phyloP scores from a whole-genome alignment of 2,329 filamentous ascomycete species.

The Colletotrichum sp. region DNA sequence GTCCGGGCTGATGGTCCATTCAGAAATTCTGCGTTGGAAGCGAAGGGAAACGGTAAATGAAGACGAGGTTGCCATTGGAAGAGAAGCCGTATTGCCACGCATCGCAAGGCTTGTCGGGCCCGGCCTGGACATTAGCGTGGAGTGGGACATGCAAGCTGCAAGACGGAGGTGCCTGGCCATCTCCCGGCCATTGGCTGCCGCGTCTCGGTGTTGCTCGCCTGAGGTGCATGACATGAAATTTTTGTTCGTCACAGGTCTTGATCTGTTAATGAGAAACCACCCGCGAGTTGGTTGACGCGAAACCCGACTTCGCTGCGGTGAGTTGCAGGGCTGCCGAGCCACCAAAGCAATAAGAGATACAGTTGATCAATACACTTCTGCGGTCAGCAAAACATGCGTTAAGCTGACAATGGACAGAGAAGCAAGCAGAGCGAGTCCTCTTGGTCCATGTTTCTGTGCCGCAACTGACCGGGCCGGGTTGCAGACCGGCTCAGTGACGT shows the following conservation, averaged over 20 bases:
- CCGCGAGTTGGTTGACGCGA: background rate
- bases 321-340: background rate
- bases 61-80: background rate
- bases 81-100: background rate
- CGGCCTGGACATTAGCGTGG: slow-evolving; percentile 3
- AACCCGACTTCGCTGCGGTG: background rate
- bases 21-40: background rate
- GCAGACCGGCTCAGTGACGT: background rate
- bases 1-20: background rate
- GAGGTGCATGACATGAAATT: slow-evolving; percentile 3
- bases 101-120: slow-evolving; percentile 10
- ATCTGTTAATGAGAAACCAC: background rate
- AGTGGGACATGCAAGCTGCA: slow-evolving; percentile 15
- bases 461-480: background rate
- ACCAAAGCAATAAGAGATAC: background rate
- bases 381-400: background rate
- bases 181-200: slow-evolving; percentile 3
- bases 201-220: slow-evolving; percentile 17
- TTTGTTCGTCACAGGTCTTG: background rate
- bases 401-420: background rate
- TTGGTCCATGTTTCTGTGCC: background rate
- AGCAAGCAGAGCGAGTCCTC: background rate
- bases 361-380: background rate
- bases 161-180: slow-evolving; percentile 12
- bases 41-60: background rate